Evolutionary conservation across 495 filamentous ascomycete species (phyloP), one percentile per base, ranked within the genome.

Genomic region (Staphylotrichum longicolle): DNA sequence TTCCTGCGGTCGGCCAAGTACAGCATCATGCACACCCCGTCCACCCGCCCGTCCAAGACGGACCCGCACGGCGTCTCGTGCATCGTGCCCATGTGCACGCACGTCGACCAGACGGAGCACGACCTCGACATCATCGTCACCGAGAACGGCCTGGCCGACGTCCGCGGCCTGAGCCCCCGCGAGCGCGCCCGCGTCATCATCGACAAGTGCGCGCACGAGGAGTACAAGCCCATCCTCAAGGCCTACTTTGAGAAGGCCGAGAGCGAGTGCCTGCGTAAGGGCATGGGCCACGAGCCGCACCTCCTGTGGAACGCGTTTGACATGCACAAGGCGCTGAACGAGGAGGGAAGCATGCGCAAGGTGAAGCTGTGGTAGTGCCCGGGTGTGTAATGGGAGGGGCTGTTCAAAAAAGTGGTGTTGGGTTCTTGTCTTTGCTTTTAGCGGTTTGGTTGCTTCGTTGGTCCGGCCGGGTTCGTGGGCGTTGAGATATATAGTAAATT

Each of bases 91-190:
- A 92, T 95, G 89, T 91, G 88, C 74, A 95, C 91, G 7, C 91
- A 96, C 78, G 80, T 96, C 64, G 91, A 96, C 75, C 91, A 94
- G 82, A 95, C 91, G 0, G 91, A 95, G 78, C 91, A 95, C 74
- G 91, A 89, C 72, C 82, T 96, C 45, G 91, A 96, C 65, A 85
- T 95, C 14, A 74, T 95, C 54, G 91, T 96, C 8, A 96, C 91
- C 3, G 91, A 96, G 76, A 85, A 88, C 70, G 91, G 91, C 68
- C 82, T 93, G 2, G 91, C 91, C 41, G 91, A 96, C 72, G 91
- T 96, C 9, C 83, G 91, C 34, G 91, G 91, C 32, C 74, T 96
- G 66, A 85, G 84, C 61, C 91, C 91, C 2, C 80, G 88, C 33
- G 91, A 96, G 81, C 80, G 91, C 51, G 90, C 91, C 14, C 80